A percentile compares a stretch with the other conserved stretches of the same genome.
These are phyloP conservation scores for Venustampulla echinocandica DNA, from an alignment of 495 filamentous ascomycete genomes.

Conservation along the genomic window DNA sequence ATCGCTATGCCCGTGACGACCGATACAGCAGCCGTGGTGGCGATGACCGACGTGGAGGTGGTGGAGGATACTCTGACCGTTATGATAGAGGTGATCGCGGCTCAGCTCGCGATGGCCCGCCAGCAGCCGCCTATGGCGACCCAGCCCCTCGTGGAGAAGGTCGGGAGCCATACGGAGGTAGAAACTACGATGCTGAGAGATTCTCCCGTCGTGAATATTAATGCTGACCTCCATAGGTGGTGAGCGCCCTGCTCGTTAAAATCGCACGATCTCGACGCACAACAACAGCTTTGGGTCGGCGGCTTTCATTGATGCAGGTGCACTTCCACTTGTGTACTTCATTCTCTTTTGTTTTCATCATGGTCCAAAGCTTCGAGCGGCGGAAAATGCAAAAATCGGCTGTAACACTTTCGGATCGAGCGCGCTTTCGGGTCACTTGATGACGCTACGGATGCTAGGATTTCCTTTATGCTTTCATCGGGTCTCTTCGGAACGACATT, in stretches of 20 bases:
- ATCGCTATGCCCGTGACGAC: conserved; percentile 30
- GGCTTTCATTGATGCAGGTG: conserved; percentile 26
- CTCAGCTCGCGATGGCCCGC: conserved; percentile 39
- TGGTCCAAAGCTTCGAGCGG: conserved; percentile 25
- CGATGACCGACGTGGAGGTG: conserved; percentile 51
- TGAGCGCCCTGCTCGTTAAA: conserved; percentile 28
- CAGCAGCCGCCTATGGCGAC: conserved; percentile 44
- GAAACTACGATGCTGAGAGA: conserved; percentile 43
- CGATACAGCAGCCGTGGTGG: conserved; percentile 36
- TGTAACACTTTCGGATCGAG: conserved; percentile 22
- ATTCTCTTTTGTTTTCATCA: conserved; percentile 23
- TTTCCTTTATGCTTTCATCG: conserved; percentile 20
- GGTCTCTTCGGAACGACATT: conserved; percentile 20
- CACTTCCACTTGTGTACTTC: conserved; percentile 19
- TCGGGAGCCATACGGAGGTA: conserved; percentile 52
- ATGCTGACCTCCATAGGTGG: conserved; percentile 23
- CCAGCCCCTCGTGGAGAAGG: conserved; percentile 51
- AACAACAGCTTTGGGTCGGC: conserved; percentile 24
- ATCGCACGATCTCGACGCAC: conserved; percentile 19
- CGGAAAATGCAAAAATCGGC: conserved; percentile 22
- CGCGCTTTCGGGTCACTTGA: conserved; percentile 16
- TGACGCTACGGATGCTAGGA: conserved; percentile 20
- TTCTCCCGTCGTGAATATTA: conserved; percentile 22
- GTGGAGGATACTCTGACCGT: conserved; percentile 44
- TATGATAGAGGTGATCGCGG: conserved; percentile 43